A percentile compares a stretch with the other conserved stretches of the same genome.
Conservation (phyloP, 805 yeast species). For the Tetrapisispora namnaoensis region DNA sequence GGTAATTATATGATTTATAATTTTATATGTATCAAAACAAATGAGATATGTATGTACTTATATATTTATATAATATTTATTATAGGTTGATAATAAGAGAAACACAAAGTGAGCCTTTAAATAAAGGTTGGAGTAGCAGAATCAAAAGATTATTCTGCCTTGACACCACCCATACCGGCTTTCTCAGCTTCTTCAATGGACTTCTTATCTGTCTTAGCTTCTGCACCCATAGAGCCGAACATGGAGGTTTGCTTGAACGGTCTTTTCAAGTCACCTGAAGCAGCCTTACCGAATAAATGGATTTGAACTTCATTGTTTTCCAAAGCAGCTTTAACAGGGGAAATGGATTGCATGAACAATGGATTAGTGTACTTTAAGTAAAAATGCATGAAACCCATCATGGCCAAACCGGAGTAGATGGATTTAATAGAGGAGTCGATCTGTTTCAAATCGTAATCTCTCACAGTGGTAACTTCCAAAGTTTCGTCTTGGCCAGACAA, state of each 20-base stretch:
- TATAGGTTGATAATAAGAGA: not conserved
- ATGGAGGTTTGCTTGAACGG: constrained; percentile 87
- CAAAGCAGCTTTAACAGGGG: constrained; percentile 81
- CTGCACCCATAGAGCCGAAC: constrained; percentile 42
- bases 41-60: not conserved
- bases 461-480: constrained; percentile 82
- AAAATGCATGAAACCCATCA: constrained; percentile 97
- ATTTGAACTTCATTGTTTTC: constrained; percentile 88
- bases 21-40: not conserved
- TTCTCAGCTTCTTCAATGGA: constrained; percentile 76
- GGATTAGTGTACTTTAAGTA: constrained; percentile 98
- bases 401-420: constrained; percentile 78
- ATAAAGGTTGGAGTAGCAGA: no score
- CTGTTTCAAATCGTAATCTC: constrained; percentile 89
- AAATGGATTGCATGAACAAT: constrained; percentile 83
- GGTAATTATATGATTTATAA: no score
- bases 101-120: not conserved
- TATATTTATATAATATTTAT: not conserved
- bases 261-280: constrained; percentile 86
- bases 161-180: constrained; percentile 80
- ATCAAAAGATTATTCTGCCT: constrained; percentile 51
- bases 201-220: constrained; percentile 68
- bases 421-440: constrained; percentile 71
- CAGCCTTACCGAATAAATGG: constrained; percentile 74
- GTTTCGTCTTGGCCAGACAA: constrained; percentile 62